Percentiles rank a stretch among this genome's conserved stretches.
Conservation (phyloP, 2,329 filamentous ascomycete species). For the Paecilomyces formosus region DNA sequence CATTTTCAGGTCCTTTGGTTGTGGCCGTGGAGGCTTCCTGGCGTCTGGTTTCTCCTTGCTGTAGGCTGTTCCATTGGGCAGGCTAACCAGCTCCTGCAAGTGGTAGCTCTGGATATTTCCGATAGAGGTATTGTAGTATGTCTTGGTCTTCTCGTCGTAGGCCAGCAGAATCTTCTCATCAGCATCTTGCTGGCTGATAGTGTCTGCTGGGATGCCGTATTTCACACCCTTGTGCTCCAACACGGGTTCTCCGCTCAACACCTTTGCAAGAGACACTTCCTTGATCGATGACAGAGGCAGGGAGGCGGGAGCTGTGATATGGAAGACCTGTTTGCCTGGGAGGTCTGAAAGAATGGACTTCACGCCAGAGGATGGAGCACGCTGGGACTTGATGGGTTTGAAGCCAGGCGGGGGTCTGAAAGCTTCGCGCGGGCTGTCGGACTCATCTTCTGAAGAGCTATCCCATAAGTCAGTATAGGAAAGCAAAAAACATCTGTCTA, state of each 20-base stretch:
- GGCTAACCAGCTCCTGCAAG: slow-evolving; percentile 27
- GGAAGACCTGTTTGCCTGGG: slow-evolving; percentile 40
- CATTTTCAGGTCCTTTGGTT: slow-evolving; percentile 38
- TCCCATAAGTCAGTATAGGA: slow-evolving; percentile 3
- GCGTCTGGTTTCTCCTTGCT: slow-evolving; percentile 17
- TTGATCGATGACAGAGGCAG: slow-evolving; percentile 39
- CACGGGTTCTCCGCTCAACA: slow-evolving; percentile 33
- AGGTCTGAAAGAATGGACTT: slow-evolving; percentile 31
- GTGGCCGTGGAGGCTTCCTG: slow-evolving; percentile 29
- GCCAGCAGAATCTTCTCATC: slow-evolving; percentile 26
- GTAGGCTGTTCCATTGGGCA: slow-evolving; percentile 17
- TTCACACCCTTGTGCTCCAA: slow-evolving; percentile 34
- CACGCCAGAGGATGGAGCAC: slow-evolving; percentile 22
- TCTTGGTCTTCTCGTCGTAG: slow-evolving; percentile 28
- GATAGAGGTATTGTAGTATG: slow-evolving; percentile 20
- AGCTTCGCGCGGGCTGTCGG: slow-evolving; percentile 21
- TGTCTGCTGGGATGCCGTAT: slow-evolving; percentile 32
- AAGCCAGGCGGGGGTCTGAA: slow-evolving; percentile 39
- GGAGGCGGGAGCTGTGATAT: slow-evolving; percentile 39
- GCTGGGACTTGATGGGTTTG: slow-evolving; percentile 26
- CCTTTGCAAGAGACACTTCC: slow-evolving; percentile 35
- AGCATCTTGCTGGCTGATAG: slow-evolving; percentile 18
- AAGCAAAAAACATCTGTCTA: neutral
- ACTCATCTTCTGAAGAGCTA: slow-evolving; percentile 6
- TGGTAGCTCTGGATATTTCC: slow-evolving; percentile 25